Percentiles rank a stretch among this genome's conserved stretches.
phyloP scores from a whole-genome alignment of 441 rosid species.

The Jatropha podagrica region DNA sequence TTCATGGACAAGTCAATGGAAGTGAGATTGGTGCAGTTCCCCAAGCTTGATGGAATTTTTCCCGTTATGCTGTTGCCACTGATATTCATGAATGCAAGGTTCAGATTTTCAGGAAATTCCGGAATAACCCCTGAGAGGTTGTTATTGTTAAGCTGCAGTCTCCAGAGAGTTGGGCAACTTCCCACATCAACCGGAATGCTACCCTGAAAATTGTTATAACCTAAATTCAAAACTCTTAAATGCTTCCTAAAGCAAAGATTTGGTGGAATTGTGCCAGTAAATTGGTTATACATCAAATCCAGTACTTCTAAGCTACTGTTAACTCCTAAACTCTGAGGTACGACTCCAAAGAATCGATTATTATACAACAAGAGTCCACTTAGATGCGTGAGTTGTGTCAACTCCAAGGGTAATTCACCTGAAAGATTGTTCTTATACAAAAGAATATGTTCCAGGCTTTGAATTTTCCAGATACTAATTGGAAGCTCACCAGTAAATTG shows the following conservation, averaged over 20 bases:
- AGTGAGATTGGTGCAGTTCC: slow-evolving; percentile 47
- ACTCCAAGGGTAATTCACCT: slow-evolving; percentile 63
- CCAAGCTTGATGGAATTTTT: slow-evolving; percentile 57
- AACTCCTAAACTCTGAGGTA: slow-evolving; percentile 64
- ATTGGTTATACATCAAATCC: slow-evolving; percentile 54
- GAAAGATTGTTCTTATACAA: slow-evolving; percentile 58
- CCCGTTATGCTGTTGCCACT: slow-evolving; percentile 52
- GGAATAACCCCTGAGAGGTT: slow-evolving; percentile 60
- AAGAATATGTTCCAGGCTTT: slow-evolving; percentile 41
- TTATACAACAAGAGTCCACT: slow-evolving; percentile 43
- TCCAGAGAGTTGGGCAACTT: slow-evolving; percentile 55
- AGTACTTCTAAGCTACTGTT: slow-evolving; percentile 56
- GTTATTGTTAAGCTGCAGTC: slow-evolving; percentile 52
- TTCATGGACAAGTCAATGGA: slow-evolving; percentile 56
- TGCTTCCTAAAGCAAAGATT: slow-evolving; percentile 60
- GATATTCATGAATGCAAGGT: slow-evolving; percentile 46
- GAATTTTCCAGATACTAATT: slow-evolving; percentile 61
- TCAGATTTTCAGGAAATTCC: slow-evolving; percentile 40
- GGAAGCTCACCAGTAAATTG: slow-evolving; percentile 68
- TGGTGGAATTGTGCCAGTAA: slow-evolving; percentile 62
- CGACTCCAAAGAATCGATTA: slow-evolving; percentile 54
- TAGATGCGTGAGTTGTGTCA: slow-evolving; percentile 54
- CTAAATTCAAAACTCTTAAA: slow-evolving; percentile 46
- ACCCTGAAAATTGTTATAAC: slow-evolving; percentile 61
- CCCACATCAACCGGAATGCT: slow-evolving; percentile 54